phyloP scores from a whole-genome alignment of 2,329 filamentous ascomycete species.

The Hymenoscyphus fructigenus region DNA sequence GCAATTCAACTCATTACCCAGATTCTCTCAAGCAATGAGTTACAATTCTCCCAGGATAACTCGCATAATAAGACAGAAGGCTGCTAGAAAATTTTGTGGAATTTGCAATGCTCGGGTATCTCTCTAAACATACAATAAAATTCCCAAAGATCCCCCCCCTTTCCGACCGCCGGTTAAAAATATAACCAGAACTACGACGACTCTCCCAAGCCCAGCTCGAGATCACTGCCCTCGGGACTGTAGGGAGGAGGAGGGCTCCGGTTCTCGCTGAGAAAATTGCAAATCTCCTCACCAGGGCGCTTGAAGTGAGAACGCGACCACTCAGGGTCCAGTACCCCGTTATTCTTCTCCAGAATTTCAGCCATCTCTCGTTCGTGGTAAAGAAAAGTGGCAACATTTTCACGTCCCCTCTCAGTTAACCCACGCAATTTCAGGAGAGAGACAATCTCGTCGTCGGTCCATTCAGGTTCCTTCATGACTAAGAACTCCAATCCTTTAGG shows the following conservation, averaged over 20 bases:
- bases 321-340: background rate
- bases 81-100: no score
- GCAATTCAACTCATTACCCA: no score
- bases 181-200: background rate
- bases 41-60: no score
- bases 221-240: background rate
- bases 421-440: background rate
- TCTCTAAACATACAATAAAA: no score
- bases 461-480: background rate
- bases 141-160: no score
- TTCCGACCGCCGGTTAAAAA: background rate
- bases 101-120: no score
- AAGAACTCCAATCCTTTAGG: background rate
- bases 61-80: no score
- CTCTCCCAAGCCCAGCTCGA: background rate
- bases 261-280: background rate
- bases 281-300: no score
- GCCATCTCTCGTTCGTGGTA: background rate
- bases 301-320: no score
- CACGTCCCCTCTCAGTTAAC: background rate
- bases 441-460: conserved; percentile 5
- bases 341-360: background rate
- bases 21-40: no score
- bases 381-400: conserved; percentile 1
- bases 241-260: background rate